These are phyloP conservation scores for Leishmania turanica DNA, from an alignment of 208 protist genomes.

Conservation along the genomic window DNA sequence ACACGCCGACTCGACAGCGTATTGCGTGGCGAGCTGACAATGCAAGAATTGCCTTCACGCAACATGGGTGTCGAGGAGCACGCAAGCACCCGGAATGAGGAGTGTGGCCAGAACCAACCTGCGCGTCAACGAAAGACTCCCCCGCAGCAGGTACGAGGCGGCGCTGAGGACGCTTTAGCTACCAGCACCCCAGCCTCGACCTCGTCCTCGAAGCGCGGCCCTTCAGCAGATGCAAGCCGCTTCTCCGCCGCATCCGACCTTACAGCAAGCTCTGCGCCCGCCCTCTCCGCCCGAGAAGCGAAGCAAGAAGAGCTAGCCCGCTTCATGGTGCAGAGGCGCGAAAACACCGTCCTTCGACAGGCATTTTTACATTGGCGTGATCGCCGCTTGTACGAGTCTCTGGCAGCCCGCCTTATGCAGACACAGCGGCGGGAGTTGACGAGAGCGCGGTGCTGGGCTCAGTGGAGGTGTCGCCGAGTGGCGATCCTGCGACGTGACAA, in stretches of 20 bases:
- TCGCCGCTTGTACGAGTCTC: conserved; percentile 35
- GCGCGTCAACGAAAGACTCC: background rate
- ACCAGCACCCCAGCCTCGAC: background rate
- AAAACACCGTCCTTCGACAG: background rate
- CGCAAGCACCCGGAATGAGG: background rate
- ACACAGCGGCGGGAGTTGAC: conserved; percentile 1
- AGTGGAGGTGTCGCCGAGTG: conserved; percentile 29
- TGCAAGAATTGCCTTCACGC: background rate
- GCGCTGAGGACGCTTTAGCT: background rate
- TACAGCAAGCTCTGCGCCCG: background rate
- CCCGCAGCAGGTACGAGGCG: background rate
- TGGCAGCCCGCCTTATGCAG: conserved; percentile 27
- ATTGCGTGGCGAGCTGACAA: background rate
- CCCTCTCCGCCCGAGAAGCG: background rate
- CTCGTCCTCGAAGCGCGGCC: background rate
- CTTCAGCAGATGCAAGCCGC: background rate
- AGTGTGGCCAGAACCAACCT: background rate
- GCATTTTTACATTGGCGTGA: conserved; percentile 44
- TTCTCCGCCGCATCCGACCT: background rate
- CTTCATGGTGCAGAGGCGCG: background rate
- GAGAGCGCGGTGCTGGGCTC: conserved; percentile 18
- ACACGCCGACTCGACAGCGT: background rate
- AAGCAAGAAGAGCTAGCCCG: background rate
- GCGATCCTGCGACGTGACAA: conserved; percentile 2
- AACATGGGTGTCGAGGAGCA: background rate